A percentile compares a stretch with the other conserved stretches of the same genome.
These are phyloP conservation scores for Phytopythium mirpurense DNA, from an alignment of 352 stramenopile species.

Conservation along the genomic window DNA sequence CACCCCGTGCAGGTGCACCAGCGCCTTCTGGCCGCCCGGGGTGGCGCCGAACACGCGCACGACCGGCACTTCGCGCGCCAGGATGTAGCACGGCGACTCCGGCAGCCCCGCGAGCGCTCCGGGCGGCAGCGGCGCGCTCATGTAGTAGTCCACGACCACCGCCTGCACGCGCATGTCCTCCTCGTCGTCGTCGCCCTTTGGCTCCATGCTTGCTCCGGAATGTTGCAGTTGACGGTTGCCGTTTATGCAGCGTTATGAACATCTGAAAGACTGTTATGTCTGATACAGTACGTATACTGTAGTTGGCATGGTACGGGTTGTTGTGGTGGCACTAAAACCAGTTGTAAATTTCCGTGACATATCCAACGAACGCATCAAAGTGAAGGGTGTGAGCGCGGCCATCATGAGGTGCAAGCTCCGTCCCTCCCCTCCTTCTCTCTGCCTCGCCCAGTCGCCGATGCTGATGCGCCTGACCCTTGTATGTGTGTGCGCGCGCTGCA, in stretches of 20 bases:
- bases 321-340: too few species aligned
- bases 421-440: background rate
- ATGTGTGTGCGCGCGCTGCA: too few species aligned
- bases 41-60: constrained; percentile 89
- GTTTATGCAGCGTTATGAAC: too few species aligned
- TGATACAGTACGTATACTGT: too few species aligned
- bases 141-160: constrained; percentile 84
- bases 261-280: background rate
- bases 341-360: too few species aligned
- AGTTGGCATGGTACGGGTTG: too few species aligned
- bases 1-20: constrained; percentile 88
- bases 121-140: constrained; percentile 50
- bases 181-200: constrained; percentile 9
- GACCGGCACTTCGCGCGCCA: constrained; percentile 72
- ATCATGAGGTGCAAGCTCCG: background rate
- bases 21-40: constrained; percentile 85
- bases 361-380: too few species aligned
- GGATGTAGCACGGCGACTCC: constrained; percentile 58
- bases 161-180: constrained; percentile 65
- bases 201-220: too few species aligned
- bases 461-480: background rate
- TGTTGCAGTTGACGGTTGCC: too few species aligned
- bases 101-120: constrained; percentile 39
- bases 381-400: background rate
- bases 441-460: too few species aligned